Conservation (phyloP, 2,329 filamentous ascomycete genomes). For the Pyrenophora tritici-repentis region DNA sequence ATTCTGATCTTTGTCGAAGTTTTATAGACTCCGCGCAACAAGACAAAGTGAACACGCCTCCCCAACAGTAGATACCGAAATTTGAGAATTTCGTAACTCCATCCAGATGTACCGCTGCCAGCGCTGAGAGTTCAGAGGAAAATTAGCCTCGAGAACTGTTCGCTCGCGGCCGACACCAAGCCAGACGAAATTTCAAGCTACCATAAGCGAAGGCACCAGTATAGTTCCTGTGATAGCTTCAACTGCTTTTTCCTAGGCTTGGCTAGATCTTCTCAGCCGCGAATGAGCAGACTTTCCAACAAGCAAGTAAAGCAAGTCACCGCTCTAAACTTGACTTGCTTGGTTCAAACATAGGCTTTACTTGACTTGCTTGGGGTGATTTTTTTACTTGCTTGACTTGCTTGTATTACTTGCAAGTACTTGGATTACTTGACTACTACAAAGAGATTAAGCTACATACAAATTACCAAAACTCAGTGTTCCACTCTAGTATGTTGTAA, state of each 20-base stretch:
- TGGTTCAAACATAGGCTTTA: no score
- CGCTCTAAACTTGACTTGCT: no score
- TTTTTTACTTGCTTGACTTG: no score
- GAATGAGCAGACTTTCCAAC: no score
- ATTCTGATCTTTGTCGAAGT: conserved; percentile 5
- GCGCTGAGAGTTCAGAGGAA: conserved; percentile 8
- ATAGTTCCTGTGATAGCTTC: conserved; percentile 20
- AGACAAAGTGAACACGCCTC: conserved; percentile 10
- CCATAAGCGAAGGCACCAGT: conserved; percentile 16
- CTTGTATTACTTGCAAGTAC: no score
- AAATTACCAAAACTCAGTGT: no score
- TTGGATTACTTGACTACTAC: no score
- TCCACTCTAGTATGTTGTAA: no score
- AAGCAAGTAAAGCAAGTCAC: no score
- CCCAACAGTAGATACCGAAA: conserved; percentile 2
- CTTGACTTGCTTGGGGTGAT: no score
- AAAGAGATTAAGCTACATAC: no score
- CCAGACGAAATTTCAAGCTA: conserved; percentile 16
- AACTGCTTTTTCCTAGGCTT: conserved; percentile 21
- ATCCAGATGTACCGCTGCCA: conserved; percentile 10
- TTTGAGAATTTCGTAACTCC: conserved; percentile 14
- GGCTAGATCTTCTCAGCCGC: no score
- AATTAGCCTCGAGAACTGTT: conserved; percentile 8
- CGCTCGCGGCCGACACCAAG: conserved; percentile 21
- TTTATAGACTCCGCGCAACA: conserved; percentile 15